Percentiles rank a stretch among this genome's conserved stretches.
Conservation (phyloP, 139 green algal genomes). For the Asterochloris sp. region DNA sequence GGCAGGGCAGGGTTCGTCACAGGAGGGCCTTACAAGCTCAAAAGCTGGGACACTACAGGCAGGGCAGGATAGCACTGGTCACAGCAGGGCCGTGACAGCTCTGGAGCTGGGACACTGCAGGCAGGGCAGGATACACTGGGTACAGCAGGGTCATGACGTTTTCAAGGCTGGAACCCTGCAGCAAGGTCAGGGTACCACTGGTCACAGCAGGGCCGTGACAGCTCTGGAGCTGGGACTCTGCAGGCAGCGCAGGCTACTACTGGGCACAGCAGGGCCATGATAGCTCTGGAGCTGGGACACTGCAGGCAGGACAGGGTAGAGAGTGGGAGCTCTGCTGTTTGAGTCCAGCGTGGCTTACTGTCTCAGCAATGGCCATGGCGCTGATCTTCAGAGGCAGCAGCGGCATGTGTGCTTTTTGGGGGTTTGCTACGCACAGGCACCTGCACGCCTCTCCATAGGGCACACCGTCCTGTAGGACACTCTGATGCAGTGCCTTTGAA, state of each 20-base stretch:
- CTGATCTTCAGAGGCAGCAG: no score
- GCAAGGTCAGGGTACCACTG: background rate
- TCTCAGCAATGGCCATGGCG: no score
- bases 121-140: background rate
- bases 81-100: background rate
- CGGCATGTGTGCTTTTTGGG: no score
- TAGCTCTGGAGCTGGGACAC: background rate
- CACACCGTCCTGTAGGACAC: no score
- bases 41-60: background rate
- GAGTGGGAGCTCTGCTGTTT: no score
- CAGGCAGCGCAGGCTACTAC: background rate
- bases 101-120: background rate
- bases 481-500: no score
- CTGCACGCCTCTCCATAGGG: no score
- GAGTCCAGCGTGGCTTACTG: no score
- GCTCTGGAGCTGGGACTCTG: background rate
- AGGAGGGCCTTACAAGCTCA: background rate
- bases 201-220: background rate
- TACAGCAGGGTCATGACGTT: background rate
- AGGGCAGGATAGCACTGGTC: background rate
- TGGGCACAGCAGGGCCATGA: background rate
- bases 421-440: no score
- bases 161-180: background rate
- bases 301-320: background rate
- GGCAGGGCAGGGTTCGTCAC: background rate